Evolutionary conservation across 164 flowering plant species (phyloP).

Genomic region (Buxus sempervirens): DNA sequence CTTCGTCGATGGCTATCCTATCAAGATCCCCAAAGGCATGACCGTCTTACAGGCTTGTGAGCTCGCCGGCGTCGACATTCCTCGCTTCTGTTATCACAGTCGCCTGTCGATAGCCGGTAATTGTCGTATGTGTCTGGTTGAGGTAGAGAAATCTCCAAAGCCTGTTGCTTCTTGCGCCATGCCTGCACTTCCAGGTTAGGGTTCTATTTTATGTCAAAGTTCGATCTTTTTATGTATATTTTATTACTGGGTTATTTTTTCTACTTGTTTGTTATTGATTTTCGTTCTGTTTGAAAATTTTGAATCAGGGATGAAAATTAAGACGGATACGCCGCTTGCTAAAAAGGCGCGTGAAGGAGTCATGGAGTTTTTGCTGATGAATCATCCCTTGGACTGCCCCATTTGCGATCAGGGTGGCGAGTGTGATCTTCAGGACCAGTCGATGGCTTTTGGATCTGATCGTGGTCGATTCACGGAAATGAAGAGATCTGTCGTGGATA

Average conservation of each 20-base stretch:
- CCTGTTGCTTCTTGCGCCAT: constrained; percentile 99
- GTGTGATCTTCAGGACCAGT: constrained; percentile 99
- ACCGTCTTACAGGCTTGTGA: constrained; percentile 96
- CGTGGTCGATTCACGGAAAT: constrained; percentile 95
- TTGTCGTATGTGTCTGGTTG: constrained; percentile 98
- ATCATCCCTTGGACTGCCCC: constrained; percentile 98
- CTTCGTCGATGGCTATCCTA: constrained; percentile 87
- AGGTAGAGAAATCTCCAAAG: constrained; percentile 98
- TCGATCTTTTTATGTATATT: constrained; percentile 1
- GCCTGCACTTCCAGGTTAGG: constrained; percentile 96
- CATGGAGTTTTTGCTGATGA: constrained; percentile 98
- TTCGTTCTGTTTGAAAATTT: constrained; percentile 1
- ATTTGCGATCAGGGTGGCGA: constrained; percentile 99
- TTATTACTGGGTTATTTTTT: not conserved
- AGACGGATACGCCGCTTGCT: constrained; percentile 92
- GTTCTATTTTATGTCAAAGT: not conserved
- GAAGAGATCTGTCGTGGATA: constrained; percentile 98
- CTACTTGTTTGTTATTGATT: not conserved
- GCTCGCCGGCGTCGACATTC: constrained; percentile 93
- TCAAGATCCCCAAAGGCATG: constrained; percentile 91
- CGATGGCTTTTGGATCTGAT: constrained; percentile 99
- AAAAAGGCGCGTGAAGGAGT: constrained; percentile 99
- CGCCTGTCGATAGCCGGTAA: constrained; percentile 95
- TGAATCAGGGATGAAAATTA: constrained; percentile 88
- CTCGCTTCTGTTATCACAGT: constrained; percentile 89